Evolutionary conservation across 164 flowering plant genomes (phyloP), one percentile per base, ranked within the genome.

Genomic region (Liquidambar formosana): DNA sequence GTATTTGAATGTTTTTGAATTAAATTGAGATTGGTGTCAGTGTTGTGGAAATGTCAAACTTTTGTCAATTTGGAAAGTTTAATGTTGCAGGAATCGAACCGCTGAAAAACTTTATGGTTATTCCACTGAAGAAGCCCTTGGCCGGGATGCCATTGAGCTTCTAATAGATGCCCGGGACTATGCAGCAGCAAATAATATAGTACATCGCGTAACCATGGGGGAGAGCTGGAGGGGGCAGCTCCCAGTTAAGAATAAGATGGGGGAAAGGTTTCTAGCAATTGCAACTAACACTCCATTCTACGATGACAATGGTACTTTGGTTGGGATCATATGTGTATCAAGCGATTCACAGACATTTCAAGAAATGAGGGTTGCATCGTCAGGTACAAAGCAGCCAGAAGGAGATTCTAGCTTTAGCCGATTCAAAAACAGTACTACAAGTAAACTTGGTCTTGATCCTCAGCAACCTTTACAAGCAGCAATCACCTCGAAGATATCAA

Each of bases 31-130:
- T 67, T 19, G 22, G 4, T 61, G 47, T 68, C 45, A 45, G 14
- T 0, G 38, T 26, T 43, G 33, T 2, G 49, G 41, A 61, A 49
- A 44, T 68, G 18, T 45, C 13, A 12, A 22, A 28, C 19, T 56
- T n/a, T 53, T 63, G 62, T 65, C 25, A 16, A 26, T 19, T 46
- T 15, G 65, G 46, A 49, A 38, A 58, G 14, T 70, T 69, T 21
- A 26, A 45, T 65, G 54, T 49, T 82, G 80, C 84, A 96, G 98
- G 99, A 96, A 96, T 67, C 81, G 83, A 41, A 77, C 78, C 15
- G 99, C 98, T 63, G 96, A 92, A 65, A 74, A 72, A 19, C 80
- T 90, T 52, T 96, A 90, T 87, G 99, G 99, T 28, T 92, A 90
- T 77, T 78, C 91, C 41, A 83, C 85, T 25, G 82, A 85, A 1